These are phyloP conservation scores for Fusarium sp. DNA, from an alignment of 2,329 filamentous ascomycete genomes.

Conservation along the genomic window DNA sequence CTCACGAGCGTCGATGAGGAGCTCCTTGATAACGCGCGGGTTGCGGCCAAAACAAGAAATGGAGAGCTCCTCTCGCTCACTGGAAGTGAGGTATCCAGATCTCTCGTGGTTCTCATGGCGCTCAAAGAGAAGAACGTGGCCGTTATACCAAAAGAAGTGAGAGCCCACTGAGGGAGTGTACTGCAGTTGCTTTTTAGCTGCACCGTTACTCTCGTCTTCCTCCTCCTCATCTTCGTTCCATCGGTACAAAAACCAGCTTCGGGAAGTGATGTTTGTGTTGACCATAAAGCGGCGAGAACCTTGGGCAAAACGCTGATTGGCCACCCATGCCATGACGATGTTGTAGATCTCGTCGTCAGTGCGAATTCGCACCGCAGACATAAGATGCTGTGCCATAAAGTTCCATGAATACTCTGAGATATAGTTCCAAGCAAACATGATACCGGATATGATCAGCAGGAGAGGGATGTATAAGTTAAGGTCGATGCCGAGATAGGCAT, in stretches of 20 bases:
- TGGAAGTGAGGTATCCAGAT: conserved; percentile 56
- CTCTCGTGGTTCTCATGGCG: conserved; percentile 64
- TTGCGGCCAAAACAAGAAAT: conserved; percentile 73
- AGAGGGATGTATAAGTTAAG: conserved; percentile 73
- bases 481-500: conserved; percentile 71
- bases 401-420: conserved; percentile 62
- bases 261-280: conserved; percentile 71
- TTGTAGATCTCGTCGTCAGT: conserved; percentile 80
- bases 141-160: conserved; percentile 77
- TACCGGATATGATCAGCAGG: conserved; percentile 63
- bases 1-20: conserved; percentile 70
- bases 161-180: conserved; percentile 77
- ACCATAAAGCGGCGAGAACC: conserved; percentile 73
- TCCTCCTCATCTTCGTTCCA: conserved; percentile 62
- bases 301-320: conserved; percentile 71
- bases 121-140: conserved; percentile 69
- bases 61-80: conserved; percentile 69
- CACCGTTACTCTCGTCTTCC: conserved; percentile 57
- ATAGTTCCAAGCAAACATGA: conserved; percentile 68
- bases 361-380: conserved; percentile 75
- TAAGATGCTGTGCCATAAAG: conserved; percentile 67
- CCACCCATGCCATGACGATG: conserved; percentile 78
- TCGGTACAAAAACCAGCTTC: conserved; percentile 63
- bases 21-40: conserved; percentile 71
- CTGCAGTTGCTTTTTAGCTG: conserved; percentile 63